phyloP scores from a whole-genome alignment of 2,329 filamentous ascomycete species.

The Talaromyces pinophilus region DNA sequence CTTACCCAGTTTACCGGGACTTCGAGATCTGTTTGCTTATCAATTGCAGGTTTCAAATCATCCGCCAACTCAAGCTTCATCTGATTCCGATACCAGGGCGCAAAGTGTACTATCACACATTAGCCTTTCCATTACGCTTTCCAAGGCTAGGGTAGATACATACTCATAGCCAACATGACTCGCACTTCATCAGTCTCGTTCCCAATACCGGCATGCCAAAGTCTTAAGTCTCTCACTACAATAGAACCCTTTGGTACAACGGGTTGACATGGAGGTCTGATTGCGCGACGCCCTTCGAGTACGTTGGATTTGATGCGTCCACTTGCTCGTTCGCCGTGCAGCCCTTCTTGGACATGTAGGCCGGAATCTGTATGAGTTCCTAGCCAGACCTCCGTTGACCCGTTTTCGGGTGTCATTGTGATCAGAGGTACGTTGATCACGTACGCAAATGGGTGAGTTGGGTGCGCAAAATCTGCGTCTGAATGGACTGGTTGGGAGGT shows the following conservation, averaged over 20 bases:
- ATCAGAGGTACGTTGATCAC: constrained; percentile 58
- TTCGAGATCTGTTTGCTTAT: constrained; percentile 45
- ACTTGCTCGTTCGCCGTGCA: constrained; percentile 54
- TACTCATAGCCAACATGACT: constrained; percentile 60
- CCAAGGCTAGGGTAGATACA: background rate
- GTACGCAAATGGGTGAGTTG: constrained; percentile 56
- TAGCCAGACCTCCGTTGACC: constrained; percentile 61
- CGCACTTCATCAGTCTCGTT: constrained; percentile 54
- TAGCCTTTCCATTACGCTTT: background rate
- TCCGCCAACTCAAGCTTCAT: constrained; percentile 60
- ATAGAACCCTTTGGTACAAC: constrained; percentile 35
- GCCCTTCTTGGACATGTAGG: constrained; percentile 57
- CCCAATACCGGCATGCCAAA: constrained; percentile 65
- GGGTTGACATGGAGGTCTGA: constrained; percentile 54
- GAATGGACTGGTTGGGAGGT: constrained; percentile 57
- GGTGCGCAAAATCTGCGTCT: constrained; percentile 61
- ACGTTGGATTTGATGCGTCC: background rate
- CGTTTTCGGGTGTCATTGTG: constrained; percentile 53
- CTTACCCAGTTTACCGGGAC: constrained; percentile 55
- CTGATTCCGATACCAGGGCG: constrained; percentile 59
- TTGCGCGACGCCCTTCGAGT: constrained; percentile 41
- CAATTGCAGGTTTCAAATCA: constrained; percentile 50
- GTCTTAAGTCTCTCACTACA: constrained; percentile 57
- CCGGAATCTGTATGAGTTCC: constrained; percentile 58
- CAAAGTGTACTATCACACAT: constrained; percentile 51